Base-by-base conservation (phyloP, 441 rosid species). In the Adansonia rubrostipa region DNA sequence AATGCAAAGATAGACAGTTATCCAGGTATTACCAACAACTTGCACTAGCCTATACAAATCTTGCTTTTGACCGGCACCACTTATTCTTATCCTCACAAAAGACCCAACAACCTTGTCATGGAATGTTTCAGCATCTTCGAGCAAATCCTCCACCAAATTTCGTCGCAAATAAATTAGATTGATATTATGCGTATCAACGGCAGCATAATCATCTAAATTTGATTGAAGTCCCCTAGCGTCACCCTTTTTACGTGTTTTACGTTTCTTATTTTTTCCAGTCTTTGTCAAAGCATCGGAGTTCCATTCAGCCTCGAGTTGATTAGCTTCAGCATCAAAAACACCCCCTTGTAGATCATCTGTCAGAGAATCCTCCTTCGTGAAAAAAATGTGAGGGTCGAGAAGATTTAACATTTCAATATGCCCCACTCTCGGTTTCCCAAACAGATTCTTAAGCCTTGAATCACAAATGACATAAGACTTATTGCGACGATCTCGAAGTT, bases 361-460 rank as follows among this genome's bases (percentile, higher is more conserved):
- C 57, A 84, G 91, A 63, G 86, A 86, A 78, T 93, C 90, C 82
- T 93, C 99, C 80, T 80, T 95, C 44, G 79, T 76, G 64, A 84
- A 56, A 66, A 91, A 91, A 82, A 91, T 92, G 82, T 95, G 98
- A 74, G 96, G 85, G 33, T 95, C 98, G 53, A 95, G 95, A 86
- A 95, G 94, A 85, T 93, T 93, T 76, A 95, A 82, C 98, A 95
- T 93, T 89, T 95, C 99, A 85, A 95, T 91, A 80, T 95, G 98
- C 70, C 98, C 98, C 71, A 95, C 98, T 77, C 94, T 92, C 17
- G 95, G 89, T 86, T 92, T 93, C 71, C 97, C 95, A 85, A 95
- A 93, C 82, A 93, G 81, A 82, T 82, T 90, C 80, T 92, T 86
- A 82, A 95, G 95, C 85, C 97, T 88, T 45, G 88, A 78, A 84